These are phyloP conservation scores for Peterozyma toletana DNA, from an alignment of 805 yeast genomes.

Conservation along the genomic window DNA sequence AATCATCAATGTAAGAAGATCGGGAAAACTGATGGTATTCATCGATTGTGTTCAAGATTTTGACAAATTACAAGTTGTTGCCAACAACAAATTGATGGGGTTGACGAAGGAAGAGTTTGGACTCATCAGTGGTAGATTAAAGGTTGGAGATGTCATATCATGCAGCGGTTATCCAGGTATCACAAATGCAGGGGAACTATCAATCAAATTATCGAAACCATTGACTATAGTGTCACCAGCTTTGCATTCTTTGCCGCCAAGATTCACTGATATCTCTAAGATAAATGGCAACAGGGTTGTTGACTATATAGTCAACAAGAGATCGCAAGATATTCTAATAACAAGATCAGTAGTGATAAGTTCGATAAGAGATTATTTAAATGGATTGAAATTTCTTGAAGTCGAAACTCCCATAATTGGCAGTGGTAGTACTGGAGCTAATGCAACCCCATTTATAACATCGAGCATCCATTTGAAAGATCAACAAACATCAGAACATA, in stretches of 20 bases:
- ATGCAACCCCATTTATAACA: conserved; percentile 82
- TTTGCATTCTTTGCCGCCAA: conserved; percentile 63
- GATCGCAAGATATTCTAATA: conserved; percentile 35
- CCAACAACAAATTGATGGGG: conserved; percentile 41
- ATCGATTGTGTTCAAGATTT: conserved; percentile 63
- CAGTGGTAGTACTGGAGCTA: conserved; percentile 70
- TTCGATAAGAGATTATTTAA: conserved; percentile 51
- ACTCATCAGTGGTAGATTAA: conserved; percentile 31
- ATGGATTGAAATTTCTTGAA: conserved; percentile 54
- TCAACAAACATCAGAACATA: conserved; percentile 12
- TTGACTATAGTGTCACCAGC: conserved; percentile 59
- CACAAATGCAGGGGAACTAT: conserved; percentile 74
- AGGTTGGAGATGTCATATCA: conserved; percentile 67
- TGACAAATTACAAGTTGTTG: conserved; percentile 51
- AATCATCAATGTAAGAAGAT: conserved; percentile 45
- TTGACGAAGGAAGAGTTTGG: conserved; percentile 35
- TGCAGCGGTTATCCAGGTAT: conserved; percentile 66
- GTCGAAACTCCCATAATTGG: conserved; percentile 86
- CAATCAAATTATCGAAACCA: conserved; percentile 50
- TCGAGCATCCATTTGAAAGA: conserved; percentile 25
- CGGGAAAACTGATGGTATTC: conserved; percentile 66
- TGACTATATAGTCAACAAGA: conserved; percentile 58
- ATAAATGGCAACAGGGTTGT: conserved; percentile 65
- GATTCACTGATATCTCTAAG: conserved; percentile 44
- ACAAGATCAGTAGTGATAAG: conserved; percentile 51